Evolutionary conservation across 345 rosid genomes (phyloP).

Genomic region (Carallia pectinifolia): DNA sequence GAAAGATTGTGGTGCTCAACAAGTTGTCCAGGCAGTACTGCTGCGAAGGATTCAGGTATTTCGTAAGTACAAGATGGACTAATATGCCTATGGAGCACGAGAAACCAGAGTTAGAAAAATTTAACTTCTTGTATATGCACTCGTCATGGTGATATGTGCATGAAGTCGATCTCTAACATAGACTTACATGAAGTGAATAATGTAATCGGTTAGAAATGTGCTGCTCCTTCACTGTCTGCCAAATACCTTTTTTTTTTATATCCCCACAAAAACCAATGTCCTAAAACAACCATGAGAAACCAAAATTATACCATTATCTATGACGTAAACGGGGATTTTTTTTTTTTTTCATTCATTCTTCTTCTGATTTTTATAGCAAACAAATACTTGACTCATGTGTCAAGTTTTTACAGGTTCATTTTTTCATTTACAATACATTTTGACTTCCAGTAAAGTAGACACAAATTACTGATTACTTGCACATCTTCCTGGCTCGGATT

Average conservation of each 20-base stretch:
- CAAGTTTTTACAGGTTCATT: no score
- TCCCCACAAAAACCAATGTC: constrained; percentile 79
- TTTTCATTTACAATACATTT: no score
- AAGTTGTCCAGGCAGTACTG: constrained; percentile 63
- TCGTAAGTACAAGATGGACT: constrained; percentile 82
- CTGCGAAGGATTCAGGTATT: constrained; percentile 64
- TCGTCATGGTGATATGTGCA: not conserved
- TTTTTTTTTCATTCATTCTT: no score
- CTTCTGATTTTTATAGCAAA: no score
- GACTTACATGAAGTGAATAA: constrained; percentile 81
- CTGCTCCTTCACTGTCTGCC: constrained; percentile 54
- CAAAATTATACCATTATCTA: no score
- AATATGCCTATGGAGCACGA: constrained; percentile 52
- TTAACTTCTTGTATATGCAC: not conserved
- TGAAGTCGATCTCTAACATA: not conserved
- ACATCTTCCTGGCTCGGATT: constrained; percentile 65
- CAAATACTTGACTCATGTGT: no score
- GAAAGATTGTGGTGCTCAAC: constrained; percentile 84
- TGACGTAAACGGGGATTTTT: no score
- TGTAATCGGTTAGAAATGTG: constrained; percentile 63
- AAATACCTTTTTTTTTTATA: constrained; percentile 38
- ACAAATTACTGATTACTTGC: constrained; percentile 41
- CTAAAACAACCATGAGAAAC: constrained; percentile 34
- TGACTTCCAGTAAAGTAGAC: no score
- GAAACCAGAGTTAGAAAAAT: constrained; percentile 7